phyloP scores from a whole-genome alignment of 2,329 filamentous ascomycete genomes.

The Colletotrichum euphorbiae region DNA sequence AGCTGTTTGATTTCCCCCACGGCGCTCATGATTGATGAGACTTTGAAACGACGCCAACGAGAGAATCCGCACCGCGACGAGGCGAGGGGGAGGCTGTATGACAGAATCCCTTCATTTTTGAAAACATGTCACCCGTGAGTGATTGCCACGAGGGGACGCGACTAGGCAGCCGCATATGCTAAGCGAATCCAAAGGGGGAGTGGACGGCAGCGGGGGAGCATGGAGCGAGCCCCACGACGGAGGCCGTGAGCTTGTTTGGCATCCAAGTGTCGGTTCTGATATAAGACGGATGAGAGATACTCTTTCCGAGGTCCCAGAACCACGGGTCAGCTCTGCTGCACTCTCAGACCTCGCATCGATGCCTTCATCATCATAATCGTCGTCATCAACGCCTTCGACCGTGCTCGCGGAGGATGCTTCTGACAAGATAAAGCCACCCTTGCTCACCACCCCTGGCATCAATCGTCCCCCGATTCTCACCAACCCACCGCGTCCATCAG shows the following conservation, averaged over 20 bases:
- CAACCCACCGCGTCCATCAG: too few relatives aligned
- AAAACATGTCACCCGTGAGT: too few relatives aligned
- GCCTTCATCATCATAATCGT: background rate
- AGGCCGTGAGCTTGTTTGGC: conserved; percentile 5
- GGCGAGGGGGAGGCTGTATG: background rate
- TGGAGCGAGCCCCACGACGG: conserved; percentile 5
- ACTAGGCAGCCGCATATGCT: background rate
- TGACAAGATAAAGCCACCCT: background rate
- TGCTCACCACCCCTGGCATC: background rate
- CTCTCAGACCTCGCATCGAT: conserved; percentile 4
- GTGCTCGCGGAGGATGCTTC: background rate
- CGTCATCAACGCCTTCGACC: conserved; percentile 6
- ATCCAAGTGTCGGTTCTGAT: background rate
- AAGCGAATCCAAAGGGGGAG: conserved; percentile 1
- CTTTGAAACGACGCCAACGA: conserved; percentile 1
- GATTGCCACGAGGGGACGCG: background rate
- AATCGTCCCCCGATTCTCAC: background rate
- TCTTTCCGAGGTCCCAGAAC: background rate
- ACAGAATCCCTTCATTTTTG: too few relatives aligned
- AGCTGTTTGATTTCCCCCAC: background rate
- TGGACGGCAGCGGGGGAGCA: background rate
- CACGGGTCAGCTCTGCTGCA: background rate
- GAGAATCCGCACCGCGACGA: background rate
- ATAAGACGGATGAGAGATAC: background rate
- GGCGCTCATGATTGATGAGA: background rate